Conservation (phyloP, 768 basidiomycete species). For the Lentinula raphanica region DNA sequence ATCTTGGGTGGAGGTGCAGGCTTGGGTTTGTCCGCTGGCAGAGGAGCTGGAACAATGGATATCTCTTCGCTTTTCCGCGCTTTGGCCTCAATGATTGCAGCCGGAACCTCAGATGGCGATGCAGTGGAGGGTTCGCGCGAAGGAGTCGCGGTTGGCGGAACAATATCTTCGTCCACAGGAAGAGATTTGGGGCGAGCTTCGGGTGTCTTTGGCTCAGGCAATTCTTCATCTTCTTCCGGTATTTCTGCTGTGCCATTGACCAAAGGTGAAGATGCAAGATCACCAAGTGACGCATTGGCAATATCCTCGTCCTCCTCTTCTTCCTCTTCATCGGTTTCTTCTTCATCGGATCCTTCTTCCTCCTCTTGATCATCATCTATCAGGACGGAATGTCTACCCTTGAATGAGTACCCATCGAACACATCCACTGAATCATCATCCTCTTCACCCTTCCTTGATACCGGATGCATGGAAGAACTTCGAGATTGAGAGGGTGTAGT, state of each 20-base stretch:
- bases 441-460: conserved; percentile 15
- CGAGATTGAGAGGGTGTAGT: conserved; percentile 79
- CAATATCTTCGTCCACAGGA: conserved; percentile 15
- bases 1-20: neutral
- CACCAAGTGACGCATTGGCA: neutral
- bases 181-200: conserved; percentile 51
- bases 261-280: conserved; percentile 4
- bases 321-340: conserved; percentile 34
- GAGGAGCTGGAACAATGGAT: conserved; percentile 16
- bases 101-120: conserved; percentile 4
- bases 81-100: conserved; percentile 15
- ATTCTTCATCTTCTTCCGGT: conserved; percentile 1
- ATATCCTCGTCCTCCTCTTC: conserved; percentile 20
- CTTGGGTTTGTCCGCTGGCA: neutral
- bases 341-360: conserved; percentile 34
- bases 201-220: conserved; percentile 67
- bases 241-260: neutral
- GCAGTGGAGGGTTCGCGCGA: neutral
- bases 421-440: conserved; percentile 63
- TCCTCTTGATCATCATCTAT: conserved; percentile 69
- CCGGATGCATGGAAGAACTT: conserved; percentile 60
- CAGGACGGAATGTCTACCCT: conserved; percentile 76
- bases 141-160: conserved; percentile 5
- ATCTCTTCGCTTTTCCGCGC: conserved; percentile 27
- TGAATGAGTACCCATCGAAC: conserved; percentile 94